These are phyloP conservation scores for Ophiostoma montium DNA, from an alignment of 2,329 filamentous ascomycete genomes.

Conservation along the genomic window DNA sequence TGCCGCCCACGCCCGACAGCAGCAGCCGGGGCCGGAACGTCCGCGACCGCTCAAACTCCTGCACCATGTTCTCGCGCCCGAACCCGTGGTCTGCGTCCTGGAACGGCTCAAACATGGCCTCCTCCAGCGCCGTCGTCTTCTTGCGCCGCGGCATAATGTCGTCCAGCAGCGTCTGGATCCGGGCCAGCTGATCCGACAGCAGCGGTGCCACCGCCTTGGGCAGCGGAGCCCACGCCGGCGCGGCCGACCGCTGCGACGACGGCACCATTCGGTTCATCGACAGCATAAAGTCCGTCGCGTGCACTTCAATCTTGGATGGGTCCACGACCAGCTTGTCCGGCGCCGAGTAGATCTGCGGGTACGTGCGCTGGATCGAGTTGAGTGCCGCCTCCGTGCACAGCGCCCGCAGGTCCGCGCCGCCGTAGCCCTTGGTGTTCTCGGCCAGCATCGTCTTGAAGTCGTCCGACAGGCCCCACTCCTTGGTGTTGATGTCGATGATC, in stretches of 20 bases:
- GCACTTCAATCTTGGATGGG: conserved; percentile 67
- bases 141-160: conserved; percentile 73
- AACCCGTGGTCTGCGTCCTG: conserved; percentile 74
- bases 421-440: conserved; percentile 80
- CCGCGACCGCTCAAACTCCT: conserved; percentile 74
- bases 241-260: conserved; percentile 80
- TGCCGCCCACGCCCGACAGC: conserved; percentile 67
- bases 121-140: conserved; percentile 76
- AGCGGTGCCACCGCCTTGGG: conserved; percentile 71
- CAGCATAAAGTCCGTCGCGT: conserved; percentile 92
- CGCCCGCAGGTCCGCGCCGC: conserved; percentile 85
- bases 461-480: conserved; percentile 73
- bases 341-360: conserved; percentile 89
- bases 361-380: conserved; percentile 89
- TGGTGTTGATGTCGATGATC: conserved; percentile 91
- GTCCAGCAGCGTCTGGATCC: conserved; percentile 57
- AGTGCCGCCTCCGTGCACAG: conserved; percentile 91
- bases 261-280: conserved; percentile 94
- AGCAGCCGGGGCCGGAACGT: conserved; percentile 81
- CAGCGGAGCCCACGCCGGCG: conserved; percentile 69
- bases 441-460: conserved; percentile 74
- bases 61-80: conserved; percentile 58
- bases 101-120: conserved; percentile 82
- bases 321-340: conserved; percentile 83
- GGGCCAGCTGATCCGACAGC: conserved; percentile 54